Conservation (phyloP, 805 yeast species). For the Isabelozyma gotoi region DNA sequence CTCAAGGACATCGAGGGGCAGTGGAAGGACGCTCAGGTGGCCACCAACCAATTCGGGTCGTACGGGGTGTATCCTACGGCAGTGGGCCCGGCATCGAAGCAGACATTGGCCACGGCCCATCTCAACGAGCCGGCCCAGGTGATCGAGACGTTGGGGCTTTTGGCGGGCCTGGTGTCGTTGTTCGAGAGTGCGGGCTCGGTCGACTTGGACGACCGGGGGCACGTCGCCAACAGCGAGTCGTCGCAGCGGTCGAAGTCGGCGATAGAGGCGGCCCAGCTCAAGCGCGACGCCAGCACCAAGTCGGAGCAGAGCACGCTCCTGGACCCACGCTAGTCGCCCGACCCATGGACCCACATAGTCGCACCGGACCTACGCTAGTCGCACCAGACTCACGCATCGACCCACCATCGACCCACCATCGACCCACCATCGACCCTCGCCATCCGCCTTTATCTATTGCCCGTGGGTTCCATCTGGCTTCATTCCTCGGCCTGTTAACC, state of each 20-base stretch:
- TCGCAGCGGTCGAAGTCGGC: conserved; percentile 41
- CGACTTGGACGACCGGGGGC: conserved; percentile 76
- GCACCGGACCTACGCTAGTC: too few relatives aligned
- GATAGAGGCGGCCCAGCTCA: conserved; percentile 27
- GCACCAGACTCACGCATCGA: too few relatives aligned
- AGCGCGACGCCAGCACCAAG: conserved; percentile 2
- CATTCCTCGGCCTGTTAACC: too few relatives aligned
- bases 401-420: too few relatives aligned
- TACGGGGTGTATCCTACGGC: conserved; percentile 81
- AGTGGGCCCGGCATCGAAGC: conserved; percentile 88
- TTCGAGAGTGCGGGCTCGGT: conserved; percentile 79
- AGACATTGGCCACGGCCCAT: conserved; percentile 83
- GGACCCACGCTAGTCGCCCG: too few relatives aligned
- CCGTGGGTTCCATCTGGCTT: too few relatives aligned
- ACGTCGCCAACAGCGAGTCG: conserved; percentile 49
- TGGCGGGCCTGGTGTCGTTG: conserved; percentile 75
- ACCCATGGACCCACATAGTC: too few relatives aligned
- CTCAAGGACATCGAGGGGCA: conserved; percentile 58
- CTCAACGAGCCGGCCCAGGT: conserved; percentile 82
- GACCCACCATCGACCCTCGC: too few relatives aligned
- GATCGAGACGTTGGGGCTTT: conserved; percentile 75
- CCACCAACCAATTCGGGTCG: conserved; percentile 46
- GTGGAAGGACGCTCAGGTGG: conserved; percentile 46
- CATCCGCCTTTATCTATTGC: too few relatives aligned
- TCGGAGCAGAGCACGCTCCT: neutral